Evolutionary conservation across 2,329 filamentous ascomycete genomes (phyloP).

Genomic region (Teratosphaeria destructans): DNA sequence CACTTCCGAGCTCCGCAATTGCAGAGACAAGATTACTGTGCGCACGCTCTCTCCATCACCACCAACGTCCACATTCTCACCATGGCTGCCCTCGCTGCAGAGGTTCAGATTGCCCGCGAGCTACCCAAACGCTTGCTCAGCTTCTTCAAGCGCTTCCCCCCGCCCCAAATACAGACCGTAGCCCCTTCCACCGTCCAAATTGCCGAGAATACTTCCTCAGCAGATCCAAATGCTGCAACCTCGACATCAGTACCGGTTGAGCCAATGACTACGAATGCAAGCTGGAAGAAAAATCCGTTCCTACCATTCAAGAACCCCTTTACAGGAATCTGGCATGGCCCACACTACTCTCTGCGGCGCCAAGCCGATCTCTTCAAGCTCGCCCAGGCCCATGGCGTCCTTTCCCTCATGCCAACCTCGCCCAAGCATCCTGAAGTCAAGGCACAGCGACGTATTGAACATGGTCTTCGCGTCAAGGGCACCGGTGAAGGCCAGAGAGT

Average conservation of each 20-base stretch:
- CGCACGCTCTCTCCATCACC: neutral
- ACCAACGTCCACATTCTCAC: conserved; percentile 3
- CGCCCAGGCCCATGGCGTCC: conserved; percentile 47
- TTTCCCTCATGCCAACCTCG: conserved; percentile 24
- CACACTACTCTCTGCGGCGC: conserved; percentile 69
- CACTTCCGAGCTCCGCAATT: neutral
- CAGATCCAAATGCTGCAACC: conserved; percentile 28
- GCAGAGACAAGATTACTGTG: neutral
- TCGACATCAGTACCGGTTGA: conserved; percentile 12
- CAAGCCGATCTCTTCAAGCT: conserved; percentile 89
- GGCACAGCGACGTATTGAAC: conserved; percentile 62
- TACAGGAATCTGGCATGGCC: conserved; percentile 75
- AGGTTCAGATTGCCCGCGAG: conserved; percentile 47
- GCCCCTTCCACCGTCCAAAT: conserved; percentile 28
- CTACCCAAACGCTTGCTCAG: conserved; percentile 66
- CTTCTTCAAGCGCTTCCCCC: conserved; percentile 87
- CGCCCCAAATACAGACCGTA: conserved; percentile 37
- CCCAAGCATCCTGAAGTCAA: conserved; percentile 44
- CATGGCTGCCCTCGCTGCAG: conserved; percentile 13
- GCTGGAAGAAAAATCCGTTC: conserved; percentile 63
- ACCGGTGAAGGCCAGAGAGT: conserved; percentile 85
- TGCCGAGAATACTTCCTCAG: conserved; percentile 28
- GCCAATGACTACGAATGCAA: conserved; percentile 6
- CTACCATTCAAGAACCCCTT: conserved; percentile 63
- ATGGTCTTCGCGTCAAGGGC: conserved; percentile 76